Percentiles rank a stretch among this genome's conserved stretches.
These are phyloP conservation scores for Microbotryum silenes-acaulis DNA, from an alignment of 1,284 basidiomycete genomes.

Conservation along the genomic window DNA sequence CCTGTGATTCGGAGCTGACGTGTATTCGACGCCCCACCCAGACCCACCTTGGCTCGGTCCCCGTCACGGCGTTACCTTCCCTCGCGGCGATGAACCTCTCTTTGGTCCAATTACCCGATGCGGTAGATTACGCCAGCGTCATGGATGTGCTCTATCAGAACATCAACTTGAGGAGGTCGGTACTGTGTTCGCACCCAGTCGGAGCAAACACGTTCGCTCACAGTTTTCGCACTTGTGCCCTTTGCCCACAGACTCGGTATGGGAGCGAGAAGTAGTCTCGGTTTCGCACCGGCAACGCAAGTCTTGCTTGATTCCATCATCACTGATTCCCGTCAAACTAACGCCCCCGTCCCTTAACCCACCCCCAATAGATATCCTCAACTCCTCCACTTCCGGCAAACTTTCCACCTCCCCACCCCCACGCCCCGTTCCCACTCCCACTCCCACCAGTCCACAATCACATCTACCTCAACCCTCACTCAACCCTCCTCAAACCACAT, in stretches of 20 bases:
- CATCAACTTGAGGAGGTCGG: conserved; percentile 10
- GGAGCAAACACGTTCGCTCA: neutral
- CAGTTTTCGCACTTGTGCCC: neutral
- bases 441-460: neutral
- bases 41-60: neutral
- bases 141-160: neutral
- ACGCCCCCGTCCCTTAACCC: neutral
- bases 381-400: conserved; percentile 13
- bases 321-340: neutral
- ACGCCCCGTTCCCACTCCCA: neutral
- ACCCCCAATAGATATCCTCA: neutral
- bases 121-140: neutral
- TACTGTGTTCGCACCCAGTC: neutral
- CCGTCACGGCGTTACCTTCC: conserved; percentile 9
- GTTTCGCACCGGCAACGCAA: conserved; percentile 1
- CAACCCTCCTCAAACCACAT: neutral
- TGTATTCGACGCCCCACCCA: neutral
- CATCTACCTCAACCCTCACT: neutral
- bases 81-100: conserved; percentile 4
- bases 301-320: neutral
- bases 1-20: neutral
- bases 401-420: conserved; percentile 2
- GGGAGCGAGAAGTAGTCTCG: conserved; percentile 5
- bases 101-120: conserved; percentile 10
- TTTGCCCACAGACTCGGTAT: conserved; percentile 6